Evolutionary conservation across 805 yeast species (phyloP).

Genomic region (Ogataea saltuana): DNA sequence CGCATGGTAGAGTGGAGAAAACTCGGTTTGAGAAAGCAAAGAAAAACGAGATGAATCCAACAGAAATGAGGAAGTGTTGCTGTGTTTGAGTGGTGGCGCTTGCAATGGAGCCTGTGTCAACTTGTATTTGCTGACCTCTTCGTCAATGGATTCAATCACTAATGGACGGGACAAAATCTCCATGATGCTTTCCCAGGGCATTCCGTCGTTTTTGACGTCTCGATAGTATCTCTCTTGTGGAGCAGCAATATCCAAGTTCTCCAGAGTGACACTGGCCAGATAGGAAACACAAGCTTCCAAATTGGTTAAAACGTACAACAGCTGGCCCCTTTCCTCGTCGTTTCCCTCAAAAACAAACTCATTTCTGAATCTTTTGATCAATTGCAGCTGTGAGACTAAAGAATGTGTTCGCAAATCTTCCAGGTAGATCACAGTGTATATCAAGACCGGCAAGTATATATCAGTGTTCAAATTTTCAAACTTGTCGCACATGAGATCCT

Average conservation of each 20-base stretch:
- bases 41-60: constrained; percentile 18
- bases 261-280: constrained; percentile 34
- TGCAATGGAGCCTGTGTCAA: constrained; percentile 7
- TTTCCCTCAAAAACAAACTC: constrained; percentile 29
- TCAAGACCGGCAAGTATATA: constrained; percentile 36
- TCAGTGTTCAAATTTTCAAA: constrained; percentile 34
- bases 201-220: neutral
- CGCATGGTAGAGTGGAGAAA: constrained; percentile 34
- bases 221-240: constrained; percentile 14
- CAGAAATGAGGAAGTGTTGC: constrained; percentile 9
- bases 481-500: constrained; percentile 17
- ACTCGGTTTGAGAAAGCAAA: constrained; percentile 23
- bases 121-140: constrained; percentile 25
- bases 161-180: constrained; percentile 25
- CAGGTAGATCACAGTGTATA: constrained; percentile 35
- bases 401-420: constrained; percentile 32
- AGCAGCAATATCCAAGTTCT: constrained; percentile 31
- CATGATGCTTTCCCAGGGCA: constrained; percentile 4
- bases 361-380: constrained; percentile 37
- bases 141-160: constrained; percentile 30
- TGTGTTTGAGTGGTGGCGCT: constrained; percentile 3
- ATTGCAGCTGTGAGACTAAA: constrained; percentile 34
- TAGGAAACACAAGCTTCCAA: constrained; percentile 40
- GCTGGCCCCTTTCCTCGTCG: constrained; percentile 35
- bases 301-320: constrained; percentile 38